phyloP scores from a whole-genome alignment of 345 rosid genomes.

The Adansonia digitata region DNA sequence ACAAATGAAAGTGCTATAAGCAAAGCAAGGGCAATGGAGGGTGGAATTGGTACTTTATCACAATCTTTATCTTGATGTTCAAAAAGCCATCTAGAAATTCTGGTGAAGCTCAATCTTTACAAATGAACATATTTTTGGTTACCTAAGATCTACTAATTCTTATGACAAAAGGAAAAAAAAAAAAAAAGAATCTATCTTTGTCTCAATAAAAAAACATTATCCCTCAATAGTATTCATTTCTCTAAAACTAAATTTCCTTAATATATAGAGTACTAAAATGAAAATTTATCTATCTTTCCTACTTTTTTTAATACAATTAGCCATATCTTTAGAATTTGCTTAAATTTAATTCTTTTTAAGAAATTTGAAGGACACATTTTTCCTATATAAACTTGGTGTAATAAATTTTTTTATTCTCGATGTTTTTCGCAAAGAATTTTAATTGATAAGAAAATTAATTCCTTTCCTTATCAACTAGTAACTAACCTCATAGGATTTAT shows the following conservation, averaged over 20 bases:
- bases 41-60: neutral
- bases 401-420: too few species aligned
- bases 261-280: neutral
- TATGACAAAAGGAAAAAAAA: too few species aligned
- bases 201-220: conserved; percentile 21
- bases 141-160: conserved; percentile 10
- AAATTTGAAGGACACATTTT: too few species aligned
- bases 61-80: neutral
- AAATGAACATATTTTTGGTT: neutral
- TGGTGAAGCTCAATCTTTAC: neutral
- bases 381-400: too few species aligned
- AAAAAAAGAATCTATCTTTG: too few species aligned
- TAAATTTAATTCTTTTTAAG: too few species aligned
- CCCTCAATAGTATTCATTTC: neutral
- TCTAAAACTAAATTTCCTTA: neutral
- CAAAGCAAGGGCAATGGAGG: neutral
- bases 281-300: neutral
- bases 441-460: too few species aligned
- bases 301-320: neutral
- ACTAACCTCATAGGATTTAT: too few species aligned
- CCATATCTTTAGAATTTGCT: too few species aligned
- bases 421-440: too few species aligned
- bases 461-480: too few species aligned
- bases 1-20: neutral
- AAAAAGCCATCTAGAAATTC: neutral